Evolutionary conservation across 2,329 filamentous ascomycete species (phyloP), one percentile per base, ranked within the genome.

Genomic region (Emergomyces pasteurianus): DNA sequence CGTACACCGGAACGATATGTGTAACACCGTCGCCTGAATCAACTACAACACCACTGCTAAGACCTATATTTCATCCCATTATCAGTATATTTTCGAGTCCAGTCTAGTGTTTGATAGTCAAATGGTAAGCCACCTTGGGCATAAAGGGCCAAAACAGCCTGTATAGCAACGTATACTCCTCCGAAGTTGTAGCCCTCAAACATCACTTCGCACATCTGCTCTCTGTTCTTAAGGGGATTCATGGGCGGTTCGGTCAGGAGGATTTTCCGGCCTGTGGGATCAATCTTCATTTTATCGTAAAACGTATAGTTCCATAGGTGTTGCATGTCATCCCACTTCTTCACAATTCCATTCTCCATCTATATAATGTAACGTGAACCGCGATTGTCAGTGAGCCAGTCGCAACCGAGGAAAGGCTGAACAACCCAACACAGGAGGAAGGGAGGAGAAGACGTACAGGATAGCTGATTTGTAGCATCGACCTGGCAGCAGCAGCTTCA

Each of bases 281-380:
- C 89, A 68, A 99, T 81, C 76, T 91, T 86, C 84, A 99, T 89
- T 84, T 97, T 97, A 75, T 99, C 92, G 77, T 84, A 87, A 76
- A 99, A 99, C 28, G 94, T 99, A 76, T 95, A 97, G 79, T 99
- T 92, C 94, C 94, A 99, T 60, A 99, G 86, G 73, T 97, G 92
- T 80, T 96, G 90, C 94, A 99, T 99, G 76, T 99, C 94, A 69
- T 99, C 94, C 94, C 94, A 99, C 73, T 91, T 92, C 84, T 96
- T 97, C 67, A 99, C 91, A 71, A 99, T 97, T 70, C 94, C 94
- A 75, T 99, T 99, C 77, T 99, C 94, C 94, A 99, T 99, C 84
- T 87, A 75, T 62, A 60, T 56, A 28, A 23, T 10, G 10, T 46
- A 26, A 46, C 21, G 10, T 47, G n/a, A 58, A 18, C 34, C 52